Base-by-base conservation (phyloP, 2,329 filamentous ascomycete species). In the Calonectria crousiana region DNA sequence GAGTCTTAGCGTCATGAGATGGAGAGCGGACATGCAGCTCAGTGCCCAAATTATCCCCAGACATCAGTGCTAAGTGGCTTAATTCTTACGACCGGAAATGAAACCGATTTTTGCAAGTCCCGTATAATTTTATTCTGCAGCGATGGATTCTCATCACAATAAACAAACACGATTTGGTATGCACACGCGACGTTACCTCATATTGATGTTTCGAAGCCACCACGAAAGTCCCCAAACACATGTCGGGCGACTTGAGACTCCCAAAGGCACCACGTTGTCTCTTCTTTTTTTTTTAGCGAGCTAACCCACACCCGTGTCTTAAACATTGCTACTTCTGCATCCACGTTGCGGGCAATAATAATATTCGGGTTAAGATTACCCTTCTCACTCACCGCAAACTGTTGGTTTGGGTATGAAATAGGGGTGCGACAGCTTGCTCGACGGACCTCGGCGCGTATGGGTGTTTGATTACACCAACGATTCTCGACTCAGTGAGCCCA, bases 381-480 rank as follows among this genome's bases (percentile, higher is more conserved):
- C 52, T 67, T 71, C 71, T 74, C 68, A 70, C 44, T 66, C 64
- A 47, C 30, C 36, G 69, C 52, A 44, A n/a, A 30, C 18, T 75
- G 71, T 62, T 73, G 60, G 60, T 41, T 72, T 56, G 47, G 67
- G 62, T 70, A 10, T 41, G n/a, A 26, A 62, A 62, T 62, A 62
- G 78, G 76, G 74, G 78, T 32, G 58, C 38, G 51, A 74, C 72
- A 53, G 69, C 66, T 73, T 65, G 69, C 23, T 53, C 51, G 53
- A 60, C 60, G 69, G 53, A 60, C 60, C 67, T 49, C 62, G 74
- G 72, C 38, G 66, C 71, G 74, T 74, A 69, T 60, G 51, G 58
- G 56, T 72, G 71, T 78, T 80, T 80, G 67, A 80, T 80, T 80
- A 74, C 73, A 53, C 52, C 2, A 71, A 67, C 66, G 66, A 58